Percentiles rank a stretch among this genome's conserved stretches.
Conservation (phyloP, 306 rosid species). For the Geum urbanum region DNA sequence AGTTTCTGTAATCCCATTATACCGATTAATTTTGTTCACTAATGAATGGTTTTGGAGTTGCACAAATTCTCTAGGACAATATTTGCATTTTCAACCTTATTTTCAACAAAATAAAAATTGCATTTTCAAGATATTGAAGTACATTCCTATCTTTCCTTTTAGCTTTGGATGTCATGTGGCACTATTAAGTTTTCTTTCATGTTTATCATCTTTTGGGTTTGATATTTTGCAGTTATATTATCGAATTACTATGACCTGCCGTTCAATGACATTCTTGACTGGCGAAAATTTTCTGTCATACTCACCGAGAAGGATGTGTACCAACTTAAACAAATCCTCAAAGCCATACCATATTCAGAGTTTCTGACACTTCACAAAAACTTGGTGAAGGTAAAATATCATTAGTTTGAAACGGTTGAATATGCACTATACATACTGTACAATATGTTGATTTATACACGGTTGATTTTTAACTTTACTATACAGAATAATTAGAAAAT, state of each 20-base stretch:
- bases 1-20: background rate
- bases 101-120: background rate
- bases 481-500: background rate
- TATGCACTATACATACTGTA: background rate
- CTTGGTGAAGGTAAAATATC: conserved; percentile 60
- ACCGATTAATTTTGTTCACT: background rate
- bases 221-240: conserved; percentile 70
- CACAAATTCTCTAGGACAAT: background rate
- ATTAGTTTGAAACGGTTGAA: conserved; percentile 1
- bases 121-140: conserved; percentile 1
- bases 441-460: background rate
- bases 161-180: conserved; percentile 4
- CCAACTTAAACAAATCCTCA: conserved; percentile 79
- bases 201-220: conserved; percentile 27
- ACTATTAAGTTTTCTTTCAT: background rate
- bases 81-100: background rate
- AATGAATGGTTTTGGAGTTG: background rate
- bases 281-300: conserved; percentile 77
- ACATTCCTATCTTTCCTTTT: background rate
- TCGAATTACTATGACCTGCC: conserved; percentile 94
- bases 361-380: conserved; percentile 69
- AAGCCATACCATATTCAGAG: conserved; percentile 54
- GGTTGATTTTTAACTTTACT: background rate
- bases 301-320: conserved; percentile 80
- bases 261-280: conserved; percentile 87